Evolutionary conservation across 805 yeast genomes (phyloP), one percentile per base, ranked within the genome.

Genomic region (Starmerella khaoyaiensis): DNA sequence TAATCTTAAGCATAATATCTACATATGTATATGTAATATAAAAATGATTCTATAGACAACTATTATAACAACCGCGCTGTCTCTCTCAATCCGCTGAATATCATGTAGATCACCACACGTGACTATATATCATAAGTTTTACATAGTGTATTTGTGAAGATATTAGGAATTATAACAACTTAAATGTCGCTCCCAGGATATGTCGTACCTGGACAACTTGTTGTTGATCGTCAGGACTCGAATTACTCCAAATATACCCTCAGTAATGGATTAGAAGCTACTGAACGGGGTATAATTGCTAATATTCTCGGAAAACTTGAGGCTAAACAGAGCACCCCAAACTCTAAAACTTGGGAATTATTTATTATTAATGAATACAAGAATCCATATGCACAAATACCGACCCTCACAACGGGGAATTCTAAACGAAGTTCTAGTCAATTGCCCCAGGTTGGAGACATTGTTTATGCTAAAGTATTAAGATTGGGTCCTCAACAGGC

Each of bases 121-220:
- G n/a, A n/a, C n/a, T n/a, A n/a, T n/a, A n/a, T n/a, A n/a, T n/a
- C n/a, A n/a, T n/a, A n/a, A n/a, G n/a, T n/a, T n/a, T n/a, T n/a
- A n/a, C n/a, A n/a, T n/a, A n/a, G n/a, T n/a, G n/a, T n/a, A n/a
- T n/a, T n/a, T n/a, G n/a, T n/a, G n/a, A n/a, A n/a, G n/a, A n/a
- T n/a, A n/a, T n/a, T n/a, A n/a, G n/a, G n/a, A 23, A 23, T n/a
- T 11, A 9, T 5, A n/a, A 6, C 21, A 10, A 6, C 11, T 7
- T 24, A 5, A 14, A 43, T 39, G 41, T 44, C 44, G 40, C 42
- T 67, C 31, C 76, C 77, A 16, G 58, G 62, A 22, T 54, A 55
- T 25, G 81, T 69, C 2, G 64, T 76, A n/a, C 94, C 95, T 1
- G 94, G 95, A 0, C 94, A 83, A 49, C 69, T 76, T 28, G 63